Evolutionary conservation across 176 grass and related monocot genomes (phyloP), one percentile per base, ranked within the genome.

Genomic region (Neostapfia colusana): DNA sequence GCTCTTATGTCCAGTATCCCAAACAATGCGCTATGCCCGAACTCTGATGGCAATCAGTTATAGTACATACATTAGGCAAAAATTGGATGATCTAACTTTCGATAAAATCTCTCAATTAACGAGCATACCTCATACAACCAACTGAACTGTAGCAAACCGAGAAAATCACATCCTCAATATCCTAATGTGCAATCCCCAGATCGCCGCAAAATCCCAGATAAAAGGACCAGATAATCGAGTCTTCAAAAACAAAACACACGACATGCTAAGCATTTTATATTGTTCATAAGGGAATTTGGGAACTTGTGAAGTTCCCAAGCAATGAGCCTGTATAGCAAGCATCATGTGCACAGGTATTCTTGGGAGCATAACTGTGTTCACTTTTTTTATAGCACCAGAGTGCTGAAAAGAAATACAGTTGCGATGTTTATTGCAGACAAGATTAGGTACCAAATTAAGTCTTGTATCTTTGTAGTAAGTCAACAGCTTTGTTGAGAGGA

Each of bases 81-180:
- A 49, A 81, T 40, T 31, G 49, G 77, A 75, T 75, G 57, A 81
- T 76, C 84, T 89, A 56, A 79, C 21, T 82, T 86, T 88, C 81
- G 65, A 89, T 63, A 86, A 45, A 88, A 89, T 79, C 72, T 84
- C 75, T 83, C 80, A 77, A 89, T 86, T 72, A 86, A 88, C 51
- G 59, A 71, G 73, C 86, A 89, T 93, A 93, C 86, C 87, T 93
- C 87, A 81, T 72, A 80, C 69, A 81, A 92, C 71, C 79, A 92
- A 86, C 58, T 73, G 81, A 85, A 88, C 2, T 40, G 78, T 79
- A 70, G 90, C 71, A 86, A 75, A 77, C 65, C 71, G 74, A 72
- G 78, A 76, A 91, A 74, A 88, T 92, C 72, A 56, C 87, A 92
- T 86, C 76, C 83, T 89, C 76, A 89, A 84, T 83, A 86, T 89